Conservation (phyloP, 306 rosid genomes). For the Vicia sativa region DNA sequence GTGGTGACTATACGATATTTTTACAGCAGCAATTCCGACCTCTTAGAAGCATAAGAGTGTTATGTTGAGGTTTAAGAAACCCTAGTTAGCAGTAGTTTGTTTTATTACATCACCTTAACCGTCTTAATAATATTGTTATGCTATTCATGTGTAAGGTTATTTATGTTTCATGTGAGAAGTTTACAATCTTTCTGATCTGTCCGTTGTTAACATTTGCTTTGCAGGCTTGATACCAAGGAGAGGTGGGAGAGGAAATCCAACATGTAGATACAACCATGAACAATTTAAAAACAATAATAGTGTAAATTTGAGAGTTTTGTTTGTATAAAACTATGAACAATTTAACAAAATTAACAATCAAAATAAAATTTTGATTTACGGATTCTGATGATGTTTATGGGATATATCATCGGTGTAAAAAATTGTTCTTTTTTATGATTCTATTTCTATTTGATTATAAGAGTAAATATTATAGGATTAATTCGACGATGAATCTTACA, state of each 20-base stretch:
- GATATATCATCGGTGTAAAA: too few species aligned
- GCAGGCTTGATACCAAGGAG: slow-evolving; percentile 80
- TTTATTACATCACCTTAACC: slow-evolving; percentile 14
- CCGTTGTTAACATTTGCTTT: slow-evolving; percentile 36
- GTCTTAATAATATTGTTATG: neutral
- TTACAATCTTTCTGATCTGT: neutral
- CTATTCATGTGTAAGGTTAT: neutral
- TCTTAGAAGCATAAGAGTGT: slow-evolving; percentile 1
- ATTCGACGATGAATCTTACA: too few species aligned
- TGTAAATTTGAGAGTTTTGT: too few species aligned
- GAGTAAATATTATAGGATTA: too few species aligned
- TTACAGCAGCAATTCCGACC: neutral
- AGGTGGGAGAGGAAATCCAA: slow-evolving; percentile 92
- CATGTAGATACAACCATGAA: slow-evolving; percentile 55
- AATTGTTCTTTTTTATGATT: too few species aligned
- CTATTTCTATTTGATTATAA: too few species aligned
- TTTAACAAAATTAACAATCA: too few species aligned
- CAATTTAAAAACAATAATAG: too few species aligned
- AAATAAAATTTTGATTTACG: too few species aligned
- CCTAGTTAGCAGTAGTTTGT: neutral
- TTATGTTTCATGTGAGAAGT: slow-evolving; percentile 4
- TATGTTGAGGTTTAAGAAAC: neutral
- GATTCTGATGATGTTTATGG: too few species aligned
- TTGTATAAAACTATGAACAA: too few species aligned
- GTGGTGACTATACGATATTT: neutral